Base-by-base conservation (phyloP, 768 basidiomycete species). In the Lactarius sanguifluus region DNA sequence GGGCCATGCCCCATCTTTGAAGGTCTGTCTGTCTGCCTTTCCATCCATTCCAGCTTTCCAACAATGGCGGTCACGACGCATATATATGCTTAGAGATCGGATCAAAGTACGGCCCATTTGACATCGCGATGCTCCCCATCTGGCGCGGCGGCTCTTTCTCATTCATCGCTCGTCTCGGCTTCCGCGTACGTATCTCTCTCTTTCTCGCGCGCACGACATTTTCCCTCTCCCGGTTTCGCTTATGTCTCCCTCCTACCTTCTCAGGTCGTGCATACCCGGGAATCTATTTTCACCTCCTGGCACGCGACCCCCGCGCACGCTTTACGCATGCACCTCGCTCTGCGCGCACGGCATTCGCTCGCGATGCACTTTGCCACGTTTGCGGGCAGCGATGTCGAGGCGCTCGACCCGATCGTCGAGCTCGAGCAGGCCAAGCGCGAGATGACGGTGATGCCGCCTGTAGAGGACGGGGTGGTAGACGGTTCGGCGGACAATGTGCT, bases 311-410 rank as follows among this genome's bases (percentile, higher is more conserved):
- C 81, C 1, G 71, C 76, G 32, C 78, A 82, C 62, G 81, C 78
- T 0, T 72, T 81, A 18, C 72, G 71, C 63, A 75, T 82, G 25
- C 76, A 79, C 59, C 61, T 67, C 59, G 80, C 78, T 62, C 73
- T 81, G n/a, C 73, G 74, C 28, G 73, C 77, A 5, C 75, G 76
- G 0, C 77, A 78, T 64, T 71, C 76, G 9, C 74, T 80, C 28
- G 79, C 74, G 15, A 80, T 81, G 74, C 81, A 81, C 67, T 81
- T 81, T 64, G 81, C 76, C 32, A 82, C 81, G 18, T 81, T 81
- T 66, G 77, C 77, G 43, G 81, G 81, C 1, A 73, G 74, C 59
- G 78, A 80, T 50, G 72, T 73, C 32, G 81, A 82, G 66, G 78
- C 79, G 66, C 64, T 77, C 43, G 79, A 81, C 69, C 77, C 78